Evolutionary conservation across 768 basidiomycete species (phyloP).

Genomic region (Ramaria rubella): DNA sequence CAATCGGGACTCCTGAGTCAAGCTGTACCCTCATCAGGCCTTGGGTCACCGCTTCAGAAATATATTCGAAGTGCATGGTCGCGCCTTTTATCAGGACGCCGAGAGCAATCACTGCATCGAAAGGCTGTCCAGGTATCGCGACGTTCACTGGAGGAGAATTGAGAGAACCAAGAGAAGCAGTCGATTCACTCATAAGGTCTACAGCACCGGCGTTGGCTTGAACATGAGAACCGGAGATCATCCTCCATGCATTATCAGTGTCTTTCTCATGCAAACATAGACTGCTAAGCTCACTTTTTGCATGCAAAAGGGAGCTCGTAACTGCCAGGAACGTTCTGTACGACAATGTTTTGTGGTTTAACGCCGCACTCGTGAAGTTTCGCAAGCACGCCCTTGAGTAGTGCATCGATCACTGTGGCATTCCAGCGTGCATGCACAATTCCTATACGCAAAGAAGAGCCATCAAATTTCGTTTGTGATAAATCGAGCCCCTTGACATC

Average conservation of each 20-base stretch:
- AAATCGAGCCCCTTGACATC: slow-evolving; percentile 75
- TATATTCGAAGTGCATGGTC: slow-evolving; percentile 99
- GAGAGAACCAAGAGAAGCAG: slow-evolving; percentile 41
- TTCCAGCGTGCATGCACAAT: slow-evolving; percentile 99
- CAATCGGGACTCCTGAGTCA: slow-evolving; percentile 88
- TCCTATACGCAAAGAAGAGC: slow-evolving; percentile 73
- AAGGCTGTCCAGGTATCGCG: slow-evolving; percentile 53
- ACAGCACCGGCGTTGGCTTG: slow-evolving; percentile 73
- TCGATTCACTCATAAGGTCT: slow-evolving; percentile 70
- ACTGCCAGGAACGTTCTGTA: slow-evolving; percentile 90
- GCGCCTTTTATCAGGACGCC: slow-evolving; percentile 97
- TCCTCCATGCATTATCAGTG: slow-evolving; percentile 37
- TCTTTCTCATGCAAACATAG: slow-evolving; percentile 6
- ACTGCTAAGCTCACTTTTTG: slow-evolving; percentile 62
- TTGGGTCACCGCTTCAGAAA: slow-evolving; percentile 88
- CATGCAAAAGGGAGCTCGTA: slow-evolving; percentile 88
- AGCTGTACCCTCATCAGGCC: slow-evolving; percentile 92
- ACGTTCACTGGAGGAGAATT: slow-evolving; percentile 21
- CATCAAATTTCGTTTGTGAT: slow-evolving; percentile 61
- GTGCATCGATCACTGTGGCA: slow-evolving; percentile 73
- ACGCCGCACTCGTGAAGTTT: slow-evolving; percentile 85
- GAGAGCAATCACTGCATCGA: slow-evolving; percentile 94
- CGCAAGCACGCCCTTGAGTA: slow-evolving; percentile 69
- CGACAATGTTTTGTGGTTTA: slow-evolving; percentile 80
- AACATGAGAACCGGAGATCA: slow-evolving; percentile 82